A percentile compares a stretch with the other conserved stretches of the same genome.
phyloP scores from a whole-genome alignment of 192 early-diverging fungal species.

The Chytriomyces confervae region DNA sequence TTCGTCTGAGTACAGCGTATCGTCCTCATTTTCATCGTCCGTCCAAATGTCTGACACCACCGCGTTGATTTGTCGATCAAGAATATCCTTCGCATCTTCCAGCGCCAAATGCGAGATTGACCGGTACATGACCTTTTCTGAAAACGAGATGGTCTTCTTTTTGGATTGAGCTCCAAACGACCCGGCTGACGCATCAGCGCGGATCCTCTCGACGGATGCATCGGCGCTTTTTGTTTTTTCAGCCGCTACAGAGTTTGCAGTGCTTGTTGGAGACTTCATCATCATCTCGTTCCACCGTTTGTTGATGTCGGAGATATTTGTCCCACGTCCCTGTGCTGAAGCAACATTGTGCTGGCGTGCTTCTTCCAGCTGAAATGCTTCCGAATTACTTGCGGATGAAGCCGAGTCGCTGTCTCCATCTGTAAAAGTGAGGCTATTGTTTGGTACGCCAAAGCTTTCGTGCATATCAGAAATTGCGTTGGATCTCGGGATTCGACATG shows the following conservation, averaged over 20 bases:
- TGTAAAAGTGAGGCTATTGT: neutral
- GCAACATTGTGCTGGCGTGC: neutral
- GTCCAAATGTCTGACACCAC: constrained; percentile 23
- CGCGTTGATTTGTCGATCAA: neutral
- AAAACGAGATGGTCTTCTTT: constrained; percentile 37
- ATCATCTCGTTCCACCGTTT: constrained; percentile 31
- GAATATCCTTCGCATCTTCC: neutral
- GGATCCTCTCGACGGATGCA: neutral
- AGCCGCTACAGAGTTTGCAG: neutral
- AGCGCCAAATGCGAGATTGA: constrained; percentile 16
- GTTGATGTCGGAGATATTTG: constrained; percentile 22
- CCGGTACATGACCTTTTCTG: constrained; percentile 34
- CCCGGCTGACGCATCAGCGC: neutral
- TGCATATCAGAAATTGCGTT: constrained; percentile 17
- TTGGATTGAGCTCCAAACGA: neutral
- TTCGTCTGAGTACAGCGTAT: constrained; percentile 25
- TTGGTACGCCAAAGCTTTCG: neutral
- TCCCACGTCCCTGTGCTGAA: neutral
- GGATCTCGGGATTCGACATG: constrained; percentile 19
- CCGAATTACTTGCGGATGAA: neutral
- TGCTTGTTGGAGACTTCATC: constrained; percentile 20
- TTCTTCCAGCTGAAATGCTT: neutral
- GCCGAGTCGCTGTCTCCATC: neutral
- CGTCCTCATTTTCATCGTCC: constrained; percentile 19
- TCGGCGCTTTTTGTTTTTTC: neutral